Evolutionary conservation across 2,329 filamentous ascomycete genomes (phyloP).

Genomic region (Nannizzia gypsea): DNA sequence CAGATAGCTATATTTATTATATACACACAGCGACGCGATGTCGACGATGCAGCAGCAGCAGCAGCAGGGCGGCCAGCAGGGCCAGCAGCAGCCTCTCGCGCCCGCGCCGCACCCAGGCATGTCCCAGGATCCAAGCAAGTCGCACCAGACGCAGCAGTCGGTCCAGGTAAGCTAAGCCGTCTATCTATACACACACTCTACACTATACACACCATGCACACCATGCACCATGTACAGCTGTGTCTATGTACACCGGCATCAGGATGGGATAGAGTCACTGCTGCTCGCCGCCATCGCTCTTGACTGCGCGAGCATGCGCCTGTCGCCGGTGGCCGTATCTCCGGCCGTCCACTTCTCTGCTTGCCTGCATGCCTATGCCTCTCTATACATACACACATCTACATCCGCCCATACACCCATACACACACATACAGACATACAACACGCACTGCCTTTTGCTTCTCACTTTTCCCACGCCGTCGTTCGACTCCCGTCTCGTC

Average conservation of each 20-base stretch:
- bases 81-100: slow-evolving; percentile 6
- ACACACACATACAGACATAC: not conserved
- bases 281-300: not conserved
- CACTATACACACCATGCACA: no score
- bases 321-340: no score
- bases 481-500: not conserved
- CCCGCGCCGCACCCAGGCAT: slow-evolving; percentile 30
- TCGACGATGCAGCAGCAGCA: slow-evolving; percentile 4
- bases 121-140: slow-evolving; percentile 23
- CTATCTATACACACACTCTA: no score
- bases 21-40: not conserved
- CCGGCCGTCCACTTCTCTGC: no score
- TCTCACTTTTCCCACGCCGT: not conserved
- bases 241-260: no score
- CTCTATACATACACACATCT: no score
- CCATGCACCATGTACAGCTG: no score
- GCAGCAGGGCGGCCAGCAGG: slow-evolving; percentile 7
- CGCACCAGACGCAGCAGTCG: slow-evolving; percentile 16
- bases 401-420: no score
- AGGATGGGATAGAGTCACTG: not conserved
- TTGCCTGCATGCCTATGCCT: no score
- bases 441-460: not conserved
- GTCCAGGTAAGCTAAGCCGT: slow-evolving; percentile 47
- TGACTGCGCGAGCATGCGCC: no score
- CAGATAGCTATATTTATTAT: no score